Conservation (phyloP, 257 asterid genomes). For the Euphrasia confusa region DNA sequence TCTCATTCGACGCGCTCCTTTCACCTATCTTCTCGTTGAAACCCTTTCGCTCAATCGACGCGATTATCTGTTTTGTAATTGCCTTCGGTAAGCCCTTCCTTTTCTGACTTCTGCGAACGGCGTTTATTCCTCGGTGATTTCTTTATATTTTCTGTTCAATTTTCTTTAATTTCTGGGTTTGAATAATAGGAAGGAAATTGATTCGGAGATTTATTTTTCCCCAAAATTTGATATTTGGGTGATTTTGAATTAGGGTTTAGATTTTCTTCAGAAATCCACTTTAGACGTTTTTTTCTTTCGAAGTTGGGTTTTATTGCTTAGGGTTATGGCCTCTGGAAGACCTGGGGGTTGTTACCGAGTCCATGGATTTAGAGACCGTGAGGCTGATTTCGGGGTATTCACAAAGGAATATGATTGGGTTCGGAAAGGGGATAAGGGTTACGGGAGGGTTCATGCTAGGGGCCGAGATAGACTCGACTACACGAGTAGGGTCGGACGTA, state of each 20-base stretch:
- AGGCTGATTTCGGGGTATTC: slow-evolving; percentile 46
- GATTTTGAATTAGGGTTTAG: slow-evolving; percentile 18
- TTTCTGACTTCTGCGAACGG: neutral
- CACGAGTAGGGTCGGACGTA: slow-evolving; percentile 50
- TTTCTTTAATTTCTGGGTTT: slow-evolving; percentile 19
- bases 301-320: slow-evolving; percentile 12
- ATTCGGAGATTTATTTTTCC: neutral
- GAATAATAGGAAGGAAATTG: neutral
- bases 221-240: neutral
- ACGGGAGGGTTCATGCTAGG: slow-evolving; percentile 29
- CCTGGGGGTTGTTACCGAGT: slow-evolving; percentile 66
- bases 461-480: slow-evolving; percentile 32
- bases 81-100: neutral
- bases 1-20: no score
- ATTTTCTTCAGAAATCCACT: neutral
- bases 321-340: slow-evolving; percentile 76
- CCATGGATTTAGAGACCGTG: slow-evolving; percentile 42
- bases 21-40: neutral
- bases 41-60: no score
- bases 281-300: neutral
- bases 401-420: slow-evolving; percentile 46
- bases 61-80: no score
- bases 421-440: slow-evolving; percentile 40
- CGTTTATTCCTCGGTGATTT: no score
- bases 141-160: no score